Percentiles rank a stretch among this genome's conserved stretches.
Conservation (phyloP, 441 rosid species). For the Populus hybrid region DNA sequence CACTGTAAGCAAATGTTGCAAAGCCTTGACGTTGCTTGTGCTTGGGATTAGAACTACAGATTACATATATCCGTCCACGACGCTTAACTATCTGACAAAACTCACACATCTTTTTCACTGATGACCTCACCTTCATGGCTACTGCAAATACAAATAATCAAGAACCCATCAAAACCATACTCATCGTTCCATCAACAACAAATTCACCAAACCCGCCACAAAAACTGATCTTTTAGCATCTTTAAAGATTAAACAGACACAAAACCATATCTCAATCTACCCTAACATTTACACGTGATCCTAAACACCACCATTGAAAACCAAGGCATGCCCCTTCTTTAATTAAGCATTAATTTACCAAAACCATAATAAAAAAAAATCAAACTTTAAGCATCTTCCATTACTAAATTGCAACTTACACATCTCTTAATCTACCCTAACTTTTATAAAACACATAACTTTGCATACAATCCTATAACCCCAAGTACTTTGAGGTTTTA, state of each 20-base stretch:
- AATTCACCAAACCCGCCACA: not conserved
- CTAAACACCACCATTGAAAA: not conserved
- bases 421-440: not conserved
- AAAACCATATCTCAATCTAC: not conserved
- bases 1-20: constrained; percentile 48
- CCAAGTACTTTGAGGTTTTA: no score
- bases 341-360: not conserved
- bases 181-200: not conserved
- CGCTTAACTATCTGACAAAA: constrained; percentile 69
- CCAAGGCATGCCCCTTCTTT: not conserved
- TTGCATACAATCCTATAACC: not conserved
- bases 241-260: not conserved
- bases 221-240: not conserved
- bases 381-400: not conserved
- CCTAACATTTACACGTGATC: not conserved
- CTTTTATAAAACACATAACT: not conserved
- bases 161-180: constrained; percentile 4
- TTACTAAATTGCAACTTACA: not conserved
- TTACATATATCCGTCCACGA: constrained; percentile 30
- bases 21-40: constrained; percentile 92
- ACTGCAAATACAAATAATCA: constrained; percentile 20
- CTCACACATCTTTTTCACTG: constrained; percentile 96
- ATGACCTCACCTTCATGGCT: constrained; percentile 89
- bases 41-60: constrained; percentile 83
- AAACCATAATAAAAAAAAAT: not conserved